Conservation (phyloP, 2,329 filamentous ascomycete genomes). For the Hymenoscyphus salicellus region DNA sequence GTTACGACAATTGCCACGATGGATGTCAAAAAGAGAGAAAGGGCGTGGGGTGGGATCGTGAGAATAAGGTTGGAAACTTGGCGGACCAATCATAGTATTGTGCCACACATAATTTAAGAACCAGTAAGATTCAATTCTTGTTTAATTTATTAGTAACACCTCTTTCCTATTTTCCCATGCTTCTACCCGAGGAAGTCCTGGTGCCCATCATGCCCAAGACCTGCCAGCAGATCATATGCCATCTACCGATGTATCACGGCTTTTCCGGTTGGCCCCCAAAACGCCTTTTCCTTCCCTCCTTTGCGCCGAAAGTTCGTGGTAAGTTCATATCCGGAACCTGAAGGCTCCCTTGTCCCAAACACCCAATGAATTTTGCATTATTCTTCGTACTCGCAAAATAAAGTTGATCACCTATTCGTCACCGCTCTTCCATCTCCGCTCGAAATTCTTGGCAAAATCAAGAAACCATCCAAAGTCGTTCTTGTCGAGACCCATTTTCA, state of each 20-base stretch:
- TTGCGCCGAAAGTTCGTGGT: background rate
- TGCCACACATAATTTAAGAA: background rate
- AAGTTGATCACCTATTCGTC: background rate
- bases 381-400: background rate
- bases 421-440: background rate
- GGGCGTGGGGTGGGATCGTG: background rate
- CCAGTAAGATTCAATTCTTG: background rate
- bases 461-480: background rate
- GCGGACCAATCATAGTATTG: background rate
- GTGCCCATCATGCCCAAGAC: constrained; percentile 1
- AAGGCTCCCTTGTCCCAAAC: background rate
- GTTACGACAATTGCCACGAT: too few relatives aligned
- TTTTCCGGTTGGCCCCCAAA: background rate
- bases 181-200: background rate
- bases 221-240: background rate
- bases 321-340: background rate
- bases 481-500: too few relatives aligned
- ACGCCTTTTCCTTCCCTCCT: background rate
- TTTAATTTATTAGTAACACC: background rate
- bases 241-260: background rate
- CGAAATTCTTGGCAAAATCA: background rate
- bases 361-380: background rate
- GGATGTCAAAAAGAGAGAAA: background rate
- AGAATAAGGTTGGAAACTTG: background rate
- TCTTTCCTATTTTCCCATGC: background rate